These are phyloP conservation scores for Amaranthus palmeri DNA, from an alignment of 148 eudicot genomes.

Conservation along the genomic window DNA sequence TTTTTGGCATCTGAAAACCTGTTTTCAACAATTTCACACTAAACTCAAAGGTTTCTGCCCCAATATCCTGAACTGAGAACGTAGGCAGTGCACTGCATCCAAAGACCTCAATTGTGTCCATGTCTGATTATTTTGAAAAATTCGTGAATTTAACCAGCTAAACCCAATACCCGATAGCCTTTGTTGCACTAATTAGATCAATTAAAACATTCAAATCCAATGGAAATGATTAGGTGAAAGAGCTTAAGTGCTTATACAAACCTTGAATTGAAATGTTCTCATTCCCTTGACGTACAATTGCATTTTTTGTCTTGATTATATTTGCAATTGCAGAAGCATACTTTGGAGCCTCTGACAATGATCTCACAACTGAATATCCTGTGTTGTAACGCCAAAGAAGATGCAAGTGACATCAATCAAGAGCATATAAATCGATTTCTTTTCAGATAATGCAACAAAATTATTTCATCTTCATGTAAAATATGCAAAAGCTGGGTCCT, in stretches of 20 bases:
- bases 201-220: not conserved
- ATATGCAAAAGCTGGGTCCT: constrained; percentile 15
- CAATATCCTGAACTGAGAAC: not conserved
- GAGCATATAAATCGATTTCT: not conserved
- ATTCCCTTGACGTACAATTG: constrained; percentile 32
- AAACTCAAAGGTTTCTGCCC: not conserved
- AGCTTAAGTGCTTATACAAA: constrained; percentile 19
- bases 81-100: not conserved
- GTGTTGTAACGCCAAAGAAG: constrained; percentile 23
- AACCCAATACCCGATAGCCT: not conserved
- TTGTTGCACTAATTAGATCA: not conserved
- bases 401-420: constrained; percentile 3
- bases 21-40: not conserved
- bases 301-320: constrained; percentile 46
- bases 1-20: not conserved
- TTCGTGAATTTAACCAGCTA: not conserved
- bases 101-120: not conserved
- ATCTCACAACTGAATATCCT: constrained; percentile 95
- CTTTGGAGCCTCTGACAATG: constrained; percentile 91
- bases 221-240: not conserved
- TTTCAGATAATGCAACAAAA: not conserved
- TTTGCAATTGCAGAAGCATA: constrained; percentile 83
- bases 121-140: not conserved
- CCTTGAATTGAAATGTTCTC: constrained; percentile 84
- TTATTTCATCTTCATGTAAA: not conserved